Percentiles rank a stretch among this genome's conserved stretches.
phyloP scores from a whole-genome alignment of 2,329 filamentous ascomycete genomes.

The Fusarium brevicatenulatum region DNA sequence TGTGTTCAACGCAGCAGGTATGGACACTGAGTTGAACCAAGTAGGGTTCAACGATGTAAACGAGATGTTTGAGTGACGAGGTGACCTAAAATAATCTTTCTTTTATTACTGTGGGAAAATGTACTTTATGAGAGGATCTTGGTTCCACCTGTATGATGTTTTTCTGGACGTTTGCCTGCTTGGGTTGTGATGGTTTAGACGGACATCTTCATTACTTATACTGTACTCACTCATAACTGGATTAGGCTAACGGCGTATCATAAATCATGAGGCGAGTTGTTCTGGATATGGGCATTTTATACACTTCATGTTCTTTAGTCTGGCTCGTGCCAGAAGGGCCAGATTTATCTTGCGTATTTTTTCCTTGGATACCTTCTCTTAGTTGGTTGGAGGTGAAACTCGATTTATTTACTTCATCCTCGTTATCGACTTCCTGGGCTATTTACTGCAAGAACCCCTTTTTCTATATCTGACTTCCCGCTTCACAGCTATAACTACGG shows the following conservation, averaged over 20 bases:
- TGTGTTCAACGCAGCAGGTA: no score
- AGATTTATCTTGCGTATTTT: no score
- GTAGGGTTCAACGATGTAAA: no score
- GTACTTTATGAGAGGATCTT: accelerated
- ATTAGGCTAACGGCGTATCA: accelerated
- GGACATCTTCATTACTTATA: accelerated
- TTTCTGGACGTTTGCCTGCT: background rate
- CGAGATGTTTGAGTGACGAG: background rate
- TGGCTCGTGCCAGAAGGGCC: accelerated
- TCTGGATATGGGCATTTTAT: accelerated
- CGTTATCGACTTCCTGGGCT: background rate
- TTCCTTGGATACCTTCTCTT: background rate
- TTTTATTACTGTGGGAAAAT: background rate
- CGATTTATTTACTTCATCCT: accelerated
- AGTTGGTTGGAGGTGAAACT: background rate
- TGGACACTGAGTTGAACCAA: no score
- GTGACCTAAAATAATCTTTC: accelerated
- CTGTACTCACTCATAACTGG: accelerated
- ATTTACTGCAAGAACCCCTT: background rate
- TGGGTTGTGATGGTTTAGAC: background rate
- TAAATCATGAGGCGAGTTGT: background rate
- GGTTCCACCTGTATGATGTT: accelerated
- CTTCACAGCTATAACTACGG: background rate
- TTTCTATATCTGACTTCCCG: background rate
- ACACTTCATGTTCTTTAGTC: accelerated